Evolutionary conservation across 2,329 filamentous ascomycete genomes (phyloP).

Genomic region (Juglanconis sp.): DNA sequence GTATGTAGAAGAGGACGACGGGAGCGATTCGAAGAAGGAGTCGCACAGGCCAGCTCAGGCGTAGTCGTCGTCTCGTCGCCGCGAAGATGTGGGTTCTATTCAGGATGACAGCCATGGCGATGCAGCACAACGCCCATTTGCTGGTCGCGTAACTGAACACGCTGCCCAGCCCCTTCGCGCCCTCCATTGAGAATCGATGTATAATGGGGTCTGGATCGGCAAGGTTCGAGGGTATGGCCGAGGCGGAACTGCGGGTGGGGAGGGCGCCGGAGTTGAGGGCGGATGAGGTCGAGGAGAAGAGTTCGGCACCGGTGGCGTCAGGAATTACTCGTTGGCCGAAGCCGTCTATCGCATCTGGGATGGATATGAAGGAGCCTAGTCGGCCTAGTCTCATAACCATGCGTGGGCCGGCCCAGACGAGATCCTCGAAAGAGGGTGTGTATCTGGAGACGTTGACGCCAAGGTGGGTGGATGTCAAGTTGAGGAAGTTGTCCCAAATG

Average conservation of each 20-base stretch:
- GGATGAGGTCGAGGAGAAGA: constrained; percentile 28
- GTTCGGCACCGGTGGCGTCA: constrained; percentile 49
- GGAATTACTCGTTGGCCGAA: constrained; percentile 59
- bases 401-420: constrained; percentile 67
- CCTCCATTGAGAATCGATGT: constrained; percentile 54
- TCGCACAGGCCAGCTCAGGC: constrained; percentile 69
- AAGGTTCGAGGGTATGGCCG: constrained; percentile 40
- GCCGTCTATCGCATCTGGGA: constrained; percentile 59
- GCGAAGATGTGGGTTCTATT: constrained; percentile 94
- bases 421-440: constrained; percentile 63
- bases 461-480: constrained; percentile 48
- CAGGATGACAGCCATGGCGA: constrained; percentile 79
- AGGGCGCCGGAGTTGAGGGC: constrained; percentile 51
- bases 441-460: constrained; percentile 55
- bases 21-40: constrained; percentile 68
- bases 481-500: constrained; percentile 52
- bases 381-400: constrained; percentile 67
- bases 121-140: constrained; percentile 86
- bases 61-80: constrained; percentile 77
- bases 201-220: constrained; percentile 39
- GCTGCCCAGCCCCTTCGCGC: constrained; percentile 70
- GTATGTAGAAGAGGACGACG: constrained; percentile 65
- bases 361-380: constrained; percentile 60
- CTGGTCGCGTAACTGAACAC: constrained; percentile 89
- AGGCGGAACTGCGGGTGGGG: constrained; percentile 40